A percentile compares a stretch with the other conserved stretches of the same genome.
These are phyloP conservation scores for Diversispora epigaea DNA, from an alignment of 192 early-diverging fungal species.

Conservation along the genomic window DNA sequence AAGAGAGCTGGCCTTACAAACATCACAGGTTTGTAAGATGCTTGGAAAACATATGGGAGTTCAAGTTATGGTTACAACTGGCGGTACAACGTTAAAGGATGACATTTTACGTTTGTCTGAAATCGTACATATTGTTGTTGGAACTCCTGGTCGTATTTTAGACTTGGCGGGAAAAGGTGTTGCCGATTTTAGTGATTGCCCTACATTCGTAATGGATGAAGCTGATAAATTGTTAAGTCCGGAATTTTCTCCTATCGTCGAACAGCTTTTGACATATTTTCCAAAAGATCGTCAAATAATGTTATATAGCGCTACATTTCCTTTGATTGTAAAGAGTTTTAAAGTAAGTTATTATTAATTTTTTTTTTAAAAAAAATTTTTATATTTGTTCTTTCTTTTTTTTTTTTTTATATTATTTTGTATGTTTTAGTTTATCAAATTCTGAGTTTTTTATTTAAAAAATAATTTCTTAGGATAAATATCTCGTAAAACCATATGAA, in stretches of 20 bases:
- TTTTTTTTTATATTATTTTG: too few relatives aligned
- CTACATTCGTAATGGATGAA: constrained; percentile 98
- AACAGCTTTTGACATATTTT: constrained; percentile 92
- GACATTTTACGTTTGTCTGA: constrained; percentile 95
- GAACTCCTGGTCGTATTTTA: constrained; percentile 94
- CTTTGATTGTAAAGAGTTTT: constrained; percentile 95
- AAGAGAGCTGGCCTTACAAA: constrained; percentile 96
- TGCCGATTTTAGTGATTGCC: constrained; percentile 85
- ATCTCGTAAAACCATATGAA: constrained; percentile 93
- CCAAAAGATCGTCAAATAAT: constrained; percentile 90
- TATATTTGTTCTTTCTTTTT: too few relatives aligned
- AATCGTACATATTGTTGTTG: constrained; percentile 94
- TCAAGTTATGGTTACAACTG: constrained; percentile 99
- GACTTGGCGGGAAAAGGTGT: constrained; percentile 95
- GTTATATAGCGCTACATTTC: constrained; percentile 97
- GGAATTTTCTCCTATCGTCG: constrained; percentile 98
- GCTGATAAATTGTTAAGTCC: constrained; percentile 98
- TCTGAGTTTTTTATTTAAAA: not conserved
- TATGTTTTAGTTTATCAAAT: too few relatives aligned
- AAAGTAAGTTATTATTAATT: constrained; percentile 48
- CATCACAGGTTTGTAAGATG: constrained; percentile 98
- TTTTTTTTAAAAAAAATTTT: too few relatives aligned
- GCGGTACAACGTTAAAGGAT: constrained; percentile 97
- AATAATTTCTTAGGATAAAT: constrained; percentile 66
- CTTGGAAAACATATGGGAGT: constrained; percentile 95